Conservation (phyloP, 805 yeast species). For the Kuraishia piskuri region DNA sequence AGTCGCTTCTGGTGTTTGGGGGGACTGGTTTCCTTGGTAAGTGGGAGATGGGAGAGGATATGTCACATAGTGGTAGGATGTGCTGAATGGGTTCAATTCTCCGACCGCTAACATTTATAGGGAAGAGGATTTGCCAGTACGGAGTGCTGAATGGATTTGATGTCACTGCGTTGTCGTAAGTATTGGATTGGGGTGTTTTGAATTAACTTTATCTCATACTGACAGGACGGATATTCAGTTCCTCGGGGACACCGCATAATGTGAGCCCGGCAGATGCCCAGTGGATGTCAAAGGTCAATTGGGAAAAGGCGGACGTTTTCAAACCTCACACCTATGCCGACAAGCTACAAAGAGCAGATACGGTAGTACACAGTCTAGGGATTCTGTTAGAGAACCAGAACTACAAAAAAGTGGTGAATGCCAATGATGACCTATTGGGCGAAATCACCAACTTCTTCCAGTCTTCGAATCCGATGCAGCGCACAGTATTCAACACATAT, state of each 20-base stretch:
- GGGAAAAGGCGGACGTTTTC: slow-evolving; percentile 65
- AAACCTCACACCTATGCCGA: slow-evolving; percentile 48
- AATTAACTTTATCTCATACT: background rate
- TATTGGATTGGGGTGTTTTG: background rate
- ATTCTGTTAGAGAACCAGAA: slow-evolving; percentile 57
- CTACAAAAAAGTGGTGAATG: slow-evolving; percentile 50
- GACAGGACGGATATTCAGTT: too few relatives aligned
- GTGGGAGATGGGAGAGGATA: slow-evolving; percentile 8
- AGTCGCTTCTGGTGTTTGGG: slow-evolving; percentile 57
- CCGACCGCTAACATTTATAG: slow-evolving; percentile 18
- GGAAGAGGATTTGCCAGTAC: slow-evolving; percentile 60
- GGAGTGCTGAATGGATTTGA: slow-evolving; percentile 54
- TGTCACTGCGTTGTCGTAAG: slow-evolving; percentile 57
- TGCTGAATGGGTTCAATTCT: too few relatives aligned
- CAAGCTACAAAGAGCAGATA: slow-evolving; percentile 38
- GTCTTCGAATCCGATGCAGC: slow-evolving; percentile 60
- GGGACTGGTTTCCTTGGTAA: slow-evolving; percentile 74
- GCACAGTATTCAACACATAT: slow-evolving; percentile 37
- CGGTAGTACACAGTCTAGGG: slow-evolving; percentile 83
- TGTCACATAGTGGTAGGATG: too few relatives aligned
- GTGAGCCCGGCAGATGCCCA: slow-evolving; percentile 19
- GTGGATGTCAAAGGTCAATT: slow-evolving; percentile 53
- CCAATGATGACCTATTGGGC: slow-evolving; percentile 17
- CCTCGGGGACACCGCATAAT: slow-evolving; percentile 48
- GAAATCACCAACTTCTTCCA: slow-evolving; percentile 31